Evolutionary conservation across 257 asterid species (phyloP).

Genomic region (Solanum piurae): DNA sequence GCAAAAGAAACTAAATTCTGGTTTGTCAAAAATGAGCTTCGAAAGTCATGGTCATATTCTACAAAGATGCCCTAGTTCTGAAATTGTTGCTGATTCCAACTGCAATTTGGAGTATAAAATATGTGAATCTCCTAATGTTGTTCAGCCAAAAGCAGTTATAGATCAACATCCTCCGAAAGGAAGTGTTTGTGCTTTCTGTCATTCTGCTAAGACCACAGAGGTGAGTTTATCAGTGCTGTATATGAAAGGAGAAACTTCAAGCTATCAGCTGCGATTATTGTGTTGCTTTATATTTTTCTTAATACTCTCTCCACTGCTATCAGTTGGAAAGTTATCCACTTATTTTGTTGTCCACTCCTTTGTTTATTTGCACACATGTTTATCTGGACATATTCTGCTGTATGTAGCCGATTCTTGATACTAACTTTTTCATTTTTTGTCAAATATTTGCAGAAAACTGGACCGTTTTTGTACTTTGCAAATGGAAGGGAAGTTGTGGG

Average conservation of each 20-base stretch:
- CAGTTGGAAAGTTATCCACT: not conserved
- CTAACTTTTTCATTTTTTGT: slow-evolving; percentile 2
- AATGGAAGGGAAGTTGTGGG: slow-evolving; percentile 59
- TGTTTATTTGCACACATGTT: not conserved
- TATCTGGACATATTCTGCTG: not conserved
- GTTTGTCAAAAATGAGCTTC: slow-evolving; percentile 14
- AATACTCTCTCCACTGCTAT: not conserved
- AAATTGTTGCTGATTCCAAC: slow-evolving; percentile 17
- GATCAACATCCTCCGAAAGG: slow-evolving; percentile 12
- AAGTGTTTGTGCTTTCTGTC: slow-evolving; percentile 70
- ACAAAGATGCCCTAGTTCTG: slow-evolving; percentile 6
- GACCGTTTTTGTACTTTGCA: slow-evolving; percentile 53
- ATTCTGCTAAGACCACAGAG: slow-evolving; percentile 49
- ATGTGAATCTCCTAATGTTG: slow-evolving; percentile 15
- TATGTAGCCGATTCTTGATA: not conserved
- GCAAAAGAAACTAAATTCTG: slow-evolving; percentile 51
- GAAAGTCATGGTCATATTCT: slow-evolving; percentile 10
- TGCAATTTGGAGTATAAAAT: slow-evolving; percentile 18
- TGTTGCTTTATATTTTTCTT: not conserved
- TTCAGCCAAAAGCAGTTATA: slow-evolving; percentile 12
- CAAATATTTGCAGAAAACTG: slow-evolving; percentile 50
- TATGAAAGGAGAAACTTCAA: not conserved
- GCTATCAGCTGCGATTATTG: not conserved
- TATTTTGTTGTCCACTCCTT: not conserved
- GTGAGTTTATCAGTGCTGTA: slow-evolving; percentile 28